phyloP scores from a whole-genome alignment of 768 basidiomycete genomes.

The Collybiopsis confluens region DNA sequence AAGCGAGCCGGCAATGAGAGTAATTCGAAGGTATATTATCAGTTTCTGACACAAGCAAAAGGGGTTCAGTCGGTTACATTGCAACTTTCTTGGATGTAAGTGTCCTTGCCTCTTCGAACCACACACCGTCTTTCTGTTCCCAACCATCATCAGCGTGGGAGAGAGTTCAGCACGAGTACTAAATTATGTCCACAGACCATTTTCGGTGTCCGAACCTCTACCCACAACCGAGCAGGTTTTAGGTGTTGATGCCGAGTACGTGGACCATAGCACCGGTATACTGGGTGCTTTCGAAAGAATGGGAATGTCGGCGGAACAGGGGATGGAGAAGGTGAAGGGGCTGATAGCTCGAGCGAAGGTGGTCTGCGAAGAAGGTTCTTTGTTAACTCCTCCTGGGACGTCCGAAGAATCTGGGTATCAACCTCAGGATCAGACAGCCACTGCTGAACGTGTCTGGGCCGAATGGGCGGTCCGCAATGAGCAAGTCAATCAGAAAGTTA shows the following conservation, averaged over 20 bases:
- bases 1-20: background rate
- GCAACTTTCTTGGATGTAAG: conserved; percentile 66
- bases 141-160: no score
- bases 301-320: conserved; percentile 2
- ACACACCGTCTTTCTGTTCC: no score
- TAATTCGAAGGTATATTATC: conserved; percentile 12
- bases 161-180: no score
- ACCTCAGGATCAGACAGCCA: background rate
- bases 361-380: no score
- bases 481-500: background rate
- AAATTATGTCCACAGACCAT: conserved; percentile 33
- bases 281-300: background rate
- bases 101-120: no score
- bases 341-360: background rate
- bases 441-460: background rate
- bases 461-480: background rate
- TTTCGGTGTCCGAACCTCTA: conserved; percentile 29
- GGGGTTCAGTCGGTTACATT: conserved; percentile 56
- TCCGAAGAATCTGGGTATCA: background rate
- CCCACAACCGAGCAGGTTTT: background rate
- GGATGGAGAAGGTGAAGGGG: background rate
- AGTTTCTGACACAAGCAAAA: conserved; percentile 50
- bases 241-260: background rate
- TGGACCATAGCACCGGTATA: background rate
- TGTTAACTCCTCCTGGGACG: no score